A percentile compares a stretch with the other conserved stretches of the same genome.
These are phyloP conservation scores for Suillus spraguei DNA, from an alignment of 768 basidiomycete genomes.

Conservation along the genomic window DNA sequence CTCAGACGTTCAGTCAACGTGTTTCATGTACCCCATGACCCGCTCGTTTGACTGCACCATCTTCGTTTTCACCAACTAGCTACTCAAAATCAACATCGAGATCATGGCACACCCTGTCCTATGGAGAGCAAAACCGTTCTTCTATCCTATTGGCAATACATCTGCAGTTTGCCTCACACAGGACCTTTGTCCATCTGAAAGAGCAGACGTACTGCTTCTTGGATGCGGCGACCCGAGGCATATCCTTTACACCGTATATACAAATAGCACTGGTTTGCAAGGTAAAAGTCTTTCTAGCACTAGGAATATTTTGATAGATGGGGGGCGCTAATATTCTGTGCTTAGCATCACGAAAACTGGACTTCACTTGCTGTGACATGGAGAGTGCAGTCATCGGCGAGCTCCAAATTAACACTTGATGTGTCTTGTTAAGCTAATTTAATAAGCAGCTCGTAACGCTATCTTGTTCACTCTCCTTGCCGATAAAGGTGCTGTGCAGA, in stretches of 20 bases:
- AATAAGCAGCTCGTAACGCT: conserved; percentile 28
- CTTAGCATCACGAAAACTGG: conserved; percentile 28
- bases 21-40: not conserved
- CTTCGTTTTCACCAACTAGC: not conserved
- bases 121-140: conserved; percentile 48
- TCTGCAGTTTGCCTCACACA: conserved; percentile 51
- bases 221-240: conserved; percentile 63
- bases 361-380: conserved; percentile 34
- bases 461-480: conserved; percentile 30
- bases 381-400: conserved; percentile 32
- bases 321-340: not conserved
- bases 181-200: conserved; percentile 47
- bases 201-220: conserved; percentile 51
- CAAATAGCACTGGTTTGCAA: conserved; percentile 3
- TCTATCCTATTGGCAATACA: conserved; percentile 67
- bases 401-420: not conserved
- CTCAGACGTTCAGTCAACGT: not conserved
- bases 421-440: not conserved
- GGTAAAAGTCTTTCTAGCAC: too few species aligned
- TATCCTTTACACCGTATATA: conserved; percentile 50
- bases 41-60: too few species aligned
- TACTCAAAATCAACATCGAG: not conserved
- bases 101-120: conserved; percentile 46
- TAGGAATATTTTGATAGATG: not conserved
- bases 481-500: conserved; percentile 22